Percentiles rank a stretch among this genome's conserved stretches.
phyloP scores from a whole-genome alignment of 345 rosid genomes.

The Kernera saxatilis region DNA sequence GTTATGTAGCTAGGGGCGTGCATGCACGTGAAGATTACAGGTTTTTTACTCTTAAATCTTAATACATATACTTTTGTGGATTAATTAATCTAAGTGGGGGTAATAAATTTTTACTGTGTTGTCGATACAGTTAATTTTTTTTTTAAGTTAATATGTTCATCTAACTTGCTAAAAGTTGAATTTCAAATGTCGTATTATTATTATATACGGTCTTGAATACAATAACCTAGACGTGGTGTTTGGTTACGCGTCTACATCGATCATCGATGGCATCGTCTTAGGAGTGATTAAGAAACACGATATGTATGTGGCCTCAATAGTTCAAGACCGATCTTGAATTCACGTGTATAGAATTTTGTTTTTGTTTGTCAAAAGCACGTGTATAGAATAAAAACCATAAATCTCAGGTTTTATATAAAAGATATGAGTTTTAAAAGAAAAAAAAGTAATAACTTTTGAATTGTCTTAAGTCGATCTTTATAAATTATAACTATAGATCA shows the following conservation, averaged over 20 bases:
- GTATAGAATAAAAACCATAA: background rate
- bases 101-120: background rate
- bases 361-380: no score
- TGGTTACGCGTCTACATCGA: constrained; percentile 6
- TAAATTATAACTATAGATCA: background rate
- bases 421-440: background rate
- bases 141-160: background rate
- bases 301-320: no score
- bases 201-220: no score
- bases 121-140: background rate
- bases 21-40: constrained; percentile 5
- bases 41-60: background rate
- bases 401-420: background rate
- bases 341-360: no score
- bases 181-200: no score
- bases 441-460: background rate
- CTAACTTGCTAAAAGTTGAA: background rate
- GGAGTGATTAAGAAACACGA: no score
- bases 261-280: constrained; percentile 3
- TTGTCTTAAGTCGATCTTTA: background rate
- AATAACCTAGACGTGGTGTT: background rate
- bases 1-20: constrained; percentile 7
- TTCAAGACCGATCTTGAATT: background rate
- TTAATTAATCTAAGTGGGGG: background rate
- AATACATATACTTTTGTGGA: background rate